A percentile compares a stretch with the other conserved stretches of the same genome.
phyloP scores from a whole-genome alignment of 129 eudicot species.

The Calendula officinalis region DNA sequence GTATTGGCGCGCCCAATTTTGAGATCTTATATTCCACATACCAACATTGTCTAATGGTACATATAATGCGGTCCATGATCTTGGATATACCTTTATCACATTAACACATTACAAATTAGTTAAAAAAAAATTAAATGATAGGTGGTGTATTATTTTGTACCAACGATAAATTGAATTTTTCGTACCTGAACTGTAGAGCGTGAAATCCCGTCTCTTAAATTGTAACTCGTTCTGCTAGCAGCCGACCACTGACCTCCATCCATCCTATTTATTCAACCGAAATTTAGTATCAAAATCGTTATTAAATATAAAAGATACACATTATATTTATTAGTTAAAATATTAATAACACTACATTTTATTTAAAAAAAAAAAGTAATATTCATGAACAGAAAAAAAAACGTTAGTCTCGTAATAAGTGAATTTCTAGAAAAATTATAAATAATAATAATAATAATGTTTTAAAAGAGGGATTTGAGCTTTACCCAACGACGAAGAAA shows the following conservation, averaged over 20 bases:
- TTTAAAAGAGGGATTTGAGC: background rate
- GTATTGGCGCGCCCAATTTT: constrained; percentile 83
- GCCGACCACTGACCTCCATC: constrained; percentile 89
- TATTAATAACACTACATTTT: too few species aligned
- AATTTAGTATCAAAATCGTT: background rate
- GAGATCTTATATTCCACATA: constrained; percentile 92
- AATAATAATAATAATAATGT: background rate
- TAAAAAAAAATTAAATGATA: background rate
- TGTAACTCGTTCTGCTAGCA: constrained; percentile 63
- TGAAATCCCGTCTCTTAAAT: constrained; percentile 71
- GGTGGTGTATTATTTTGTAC: background rate
- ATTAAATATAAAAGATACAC: too few species aligned
- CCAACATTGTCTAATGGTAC: constrained; percentile 89
- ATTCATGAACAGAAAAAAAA: too few species aligned
- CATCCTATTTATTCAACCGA: constrained; percentile 49
- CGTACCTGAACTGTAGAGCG: constrained; percentile 71
- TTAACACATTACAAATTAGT: background rate
- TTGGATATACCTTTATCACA: constrained; percentile 62
- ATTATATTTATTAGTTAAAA: too few species aligned
- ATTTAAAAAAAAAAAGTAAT: too few species aligned
- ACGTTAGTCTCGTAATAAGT: too few species aligned
- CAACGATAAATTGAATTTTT: background rate
- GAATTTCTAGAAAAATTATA: too few species aligned
- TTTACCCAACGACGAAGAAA: constrained; percentile 78
- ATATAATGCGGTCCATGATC: constrained; percentile 85